Conservation (phyloP, 1,284 basidiomycete genomes). For the Puccinia hordei region DNA sequence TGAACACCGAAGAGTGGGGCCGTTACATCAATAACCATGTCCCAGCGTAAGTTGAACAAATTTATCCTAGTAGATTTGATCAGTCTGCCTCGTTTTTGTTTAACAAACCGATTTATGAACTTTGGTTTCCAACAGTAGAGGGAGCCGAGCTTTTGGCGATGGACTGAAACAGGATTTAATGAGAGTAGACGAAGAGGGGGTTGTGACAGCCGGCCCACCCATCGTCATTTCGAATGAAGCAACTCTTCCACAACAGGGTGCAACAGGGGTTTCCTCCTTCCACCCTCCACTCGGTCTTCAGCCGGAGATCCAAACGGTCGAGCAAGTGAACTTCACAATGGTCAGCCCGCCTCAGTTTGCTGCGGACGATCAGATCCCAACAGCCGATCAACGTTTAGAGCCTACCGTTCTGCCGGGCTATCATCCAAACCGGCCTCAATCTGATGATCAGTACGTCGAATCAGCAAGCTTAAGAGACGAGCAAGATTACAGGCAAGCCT, state of each 20-base stretch:
- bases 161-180: neutral
- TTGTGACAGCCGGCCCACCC: neutral
- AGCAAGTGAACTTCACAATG: constrained; percentile 18
- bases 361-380: constrained; percentile 3
- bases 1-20: constrained; percentile 34
- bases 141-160: neutral
- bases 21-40: constrained; percentile 12
- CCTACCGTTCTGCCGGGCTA: neutral
- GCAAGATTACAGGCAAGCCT: constrained; percentile 29
- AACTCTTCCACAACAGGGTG: neutral
- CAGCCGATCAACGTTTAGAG: constrained; percentile 12
- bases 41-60: neutral
- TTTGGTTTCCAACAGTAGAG: neutral
- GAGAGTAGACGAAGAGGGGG: neutral
- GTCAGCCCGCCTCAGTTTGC: neutral
- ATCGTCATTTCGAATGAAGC: neutral
- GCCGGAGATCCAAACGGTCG: constrained; percentile 14
- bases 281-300: neutral
- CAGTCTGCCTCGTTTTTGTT: too few species aligned
- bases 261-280: neutral
- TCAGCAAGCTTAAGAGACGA: constrained; percentile 22
- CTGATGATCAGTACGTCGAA: neutral
- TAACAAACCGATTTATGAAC: too few species aligned
- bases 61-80: neutral
- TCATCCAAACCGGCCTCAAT: neutral